These are phyloP conservation scores for Pyrenophora seminiperda DNA, from an alignment of 2,329 filamentous ascomycete species.

Conservation along the genomic window DNA sequence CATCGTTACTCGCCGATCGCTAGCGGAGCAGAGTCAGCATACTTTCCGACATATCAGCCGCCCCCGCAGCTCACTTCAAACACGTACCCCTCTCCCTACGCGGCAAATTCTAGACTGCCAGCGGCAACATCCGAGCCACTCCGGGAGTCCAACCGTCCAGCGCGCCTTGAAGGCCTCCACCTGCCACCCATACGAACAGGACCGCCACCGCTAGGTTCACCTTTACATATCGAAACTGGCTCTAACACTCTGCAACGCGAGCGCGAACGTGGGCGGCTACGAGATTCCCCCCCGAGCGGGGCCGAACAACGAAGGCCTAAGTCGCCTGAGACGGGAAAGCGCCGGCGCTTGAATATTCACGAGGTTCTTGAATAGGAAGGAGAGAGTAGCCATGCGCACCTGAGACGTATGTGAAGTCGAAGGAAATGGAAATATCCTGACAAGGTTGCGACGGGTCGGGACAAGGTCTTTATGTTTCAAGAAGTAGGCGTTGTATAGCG, in stretches of 20 bases:
- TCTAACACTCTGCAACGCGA: constrained; percentile 27
- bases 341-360: constrained; percentile 45
- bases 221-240: constrained; percentile 33
- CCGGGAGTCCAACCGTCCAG: constrained; percentile 30
- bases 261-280: constrained; percentile 32
- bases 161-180: constrained; percentile 41
- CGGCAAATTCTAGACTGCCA: constrained; percentile 29
- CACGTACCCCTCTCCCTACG: constrained; percentile 39
- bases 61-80: constrained; percentile 28
- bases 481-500: background rate
- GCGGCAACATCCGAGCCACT: constrained; percentile 38
- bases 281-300: constrained; percentile 34
- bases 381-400: constrained; percentile 1
- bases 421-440: background rate
- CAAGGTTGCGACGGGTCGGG: background rate
- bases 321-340: constrained; percentile 42
- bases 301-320: constrained; percentile 34
- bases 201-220: constrained; percentile 39
- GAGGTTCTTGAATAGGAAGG: constrained; percentile 43
- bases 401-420: background rate
- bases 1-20: constrained; percentile 44
- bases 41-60: constrained; percentile 41
- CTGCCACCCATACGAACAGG: constrained; percentile 46
- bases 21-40: constrained; percentile 37
- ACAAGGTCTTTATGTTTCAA: constrained; percentile 2